A percentile compares a stretch with the other conserved stretches of the same genome.
Evolutionary conservation across 2,329 filamentous ascomycete species (phyloP).

Genomic region (Gaeumannomyces sp.): DNA sequence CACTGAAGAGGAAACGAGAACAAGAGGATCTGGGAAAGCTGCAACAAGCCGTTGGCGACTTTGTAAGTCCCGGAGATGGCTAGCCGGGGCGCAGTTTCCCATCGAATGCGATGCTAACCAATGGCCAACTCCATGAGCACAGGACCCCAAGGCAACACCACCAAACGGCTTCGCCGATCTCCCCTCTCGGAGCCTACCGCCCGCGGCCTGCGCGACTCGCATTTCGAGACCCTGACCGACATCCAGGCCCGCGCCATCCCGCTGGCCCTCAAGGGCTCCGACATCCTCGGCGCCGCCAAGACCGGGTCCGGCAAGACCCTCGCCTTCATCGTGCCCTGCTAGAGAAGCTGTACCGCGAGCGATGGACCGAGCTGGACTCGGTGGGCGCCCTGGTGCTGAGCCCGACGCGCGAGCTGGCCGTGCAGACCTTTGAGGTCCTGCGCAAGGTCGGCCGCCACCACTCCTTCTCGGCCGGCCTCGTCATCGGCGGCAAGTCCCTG

Average conservation of each 20-base stretch:
- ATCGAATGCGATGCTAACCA: background rate
- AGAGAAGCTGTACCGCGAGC: constrained; percentile 82
- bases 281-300: constrained; percentile 92
- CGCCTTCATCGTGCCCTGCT: constrained; percentile 88
- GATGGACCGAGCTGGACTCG: constrained; percentile 87
- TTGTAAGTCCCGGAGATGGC: constrained; percentile 5
- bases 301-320: constrained; percentile 95
- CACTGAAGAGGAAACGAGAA: constrained; percentile 22
- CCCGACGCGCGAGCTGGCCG: constrained; percentile 88
- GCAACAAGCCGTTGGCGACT: constrained; percentile 18
- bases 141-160: constrained; percentile 50
- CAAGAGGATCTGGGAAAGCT: constrained; percentile 21
- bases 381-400: constrained; percentile 89
- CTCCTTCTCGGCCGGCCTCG: constrained; percentile 81
- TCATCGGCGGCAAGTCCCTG: constrained; percentile 89
- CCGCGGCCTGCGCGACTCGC: constrained; percentile 73
- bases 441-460: constrained; percentile 86
- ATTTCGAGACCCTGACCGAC: constrained; percentile 86
- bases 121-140: constrained; percentile 32
- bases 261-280: constrained; percentile 73
- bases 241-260: constrained; percentile 89
- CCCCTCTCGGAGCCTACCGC: constrained; percentile 78
- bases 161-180: constrained; percentile 72
- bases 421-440: constrained; percentile 94
- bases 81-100: background rate